Evolutionary conservation across 225 moss, liverwort and hornwort genomes (phyloP).

Genomic region (Pseudisothecium myosuroides): DNA sequence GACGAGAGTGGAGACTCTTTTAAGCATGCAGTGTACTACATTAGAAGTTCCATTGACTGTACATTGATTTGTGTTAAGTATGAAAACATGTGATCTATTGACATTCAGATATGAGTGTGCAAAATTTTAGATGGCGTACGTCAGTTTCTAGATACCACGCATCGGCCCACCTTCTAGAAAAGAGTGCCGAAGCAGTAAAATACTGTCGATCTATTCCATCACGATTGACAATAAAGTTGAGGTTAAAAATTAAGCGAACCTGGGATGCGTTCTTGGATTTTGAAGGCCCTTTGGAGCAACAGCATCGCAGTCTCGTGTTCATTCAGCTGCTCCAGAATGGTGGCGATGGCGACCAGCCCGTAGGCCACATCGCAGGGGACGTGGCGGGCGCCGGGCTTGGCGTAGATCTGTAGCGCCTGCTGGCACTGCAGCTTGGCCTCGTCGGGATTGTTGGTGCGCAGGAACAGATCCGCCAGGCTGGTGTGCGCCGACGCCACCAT

Average conservation of each 20-base stretch:
- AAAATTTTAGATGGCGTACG: background rate
- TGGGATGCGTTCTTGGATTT: slow-evolving; percentile 56
- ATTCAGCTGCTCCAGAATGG: slow-evolving; percentile 53
- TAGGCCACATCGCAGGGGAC: slow-evolving; percentile 60
- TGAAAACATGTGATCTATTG: background rate
- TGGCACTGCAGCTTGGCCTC: slow-evolving; percentile 74
- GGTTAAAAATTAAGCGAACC: background rate
- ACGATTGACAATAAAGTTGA: background rate
- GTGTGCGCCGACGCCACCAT: slow-evolving; percentile 58
- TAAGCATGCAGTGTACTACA: background rate
- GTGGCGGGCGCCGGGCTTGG: slow-evolving; percentile 50
- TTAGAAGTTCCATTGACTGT: background rate
- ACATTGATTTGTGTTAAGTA: background rate
- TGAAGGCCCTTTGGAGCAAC: slow-evolving; percentile 57
- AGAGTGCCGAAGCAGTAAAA: background rate
- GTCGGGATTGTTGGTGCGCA: slow-evolving; percentile 57
- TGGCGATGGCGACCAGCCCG: slow-evolving; percentile 62
- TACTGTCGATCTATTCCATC: background rate
- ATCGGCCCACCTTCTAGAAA: too few relatives aligned
- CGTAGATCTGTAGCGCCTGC: slow-evolving; percentile 64
- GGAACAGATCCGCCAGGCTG: slow-evolving; percentile 59
- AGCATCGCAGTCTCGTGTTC: slow-evolving; percentile 62
- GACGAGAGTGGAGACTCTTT: background rate
- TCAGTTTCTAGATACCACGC: background rate
- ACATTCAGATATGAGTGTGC: background rate